Percentiles rank a stretch among this genome's conserved stretches.
phyloP scores from a whole-genome alignment of 371 early-diverging fungal species.

The Haplosporangium sp. region DNA sequence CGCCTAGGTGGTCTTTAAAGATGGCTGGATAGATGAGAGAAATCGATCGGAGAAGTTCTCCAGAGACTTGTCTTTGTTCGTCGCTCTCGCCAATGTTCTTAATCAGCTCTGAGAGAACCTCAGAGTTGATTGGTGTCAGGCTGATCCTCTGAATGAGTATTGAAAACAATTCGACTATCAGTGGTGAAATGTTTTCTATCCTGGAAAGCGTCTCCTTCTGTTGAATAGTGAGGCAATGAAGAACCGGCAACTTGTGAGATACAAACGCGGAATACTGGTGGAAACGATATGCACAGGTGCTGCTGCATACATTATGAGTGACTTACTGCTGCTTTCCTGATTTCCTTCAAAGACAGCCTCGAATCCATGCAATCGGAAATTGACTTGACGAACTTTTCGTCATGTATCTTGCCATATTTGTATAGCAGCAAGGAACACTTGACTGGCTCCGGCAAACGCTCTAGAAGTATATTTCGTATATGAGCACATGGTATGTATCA shows the following conservation, averaged over 20 bases:
- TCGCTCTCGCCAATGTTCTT: constrained; percentile 54
- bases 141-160: constrained; percentile 78
- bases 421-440: constrained; percentile 31
- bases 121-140: constrained; percentile 70
- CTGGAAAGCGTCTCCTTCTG: constrained; percentile 75
- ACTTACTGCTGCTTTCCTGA: constrained; percentile 54
- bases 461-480: constrained; percentile 11
- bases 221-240: neutral
- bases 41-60: constrained; percentile 60
- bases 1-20: constrained; percentile 49
- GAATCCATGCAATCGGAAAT: constrained; percentile 36
- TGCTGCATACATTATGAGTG: too few species aligned
- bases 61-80: constrained; percentile 53
- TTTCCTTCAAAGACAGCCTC: constrained; percentile 57
- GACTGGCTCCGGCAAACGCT: constrained; percentile 38
- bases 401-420: constrained; percentile 37
- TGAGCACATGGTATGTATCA: neutral
- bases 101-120: constrained; percentile 68
- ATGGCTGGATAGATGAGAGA: constrained; percentile 50
- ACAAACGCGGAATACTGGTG: too few species aligned
- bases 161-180: constrained; percentile 73
- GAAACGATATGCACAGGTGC: too few species aligned
- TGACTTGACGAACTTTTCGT: constrained; percentile 14
- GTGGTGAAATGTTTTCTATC: constrained; percentile 70
- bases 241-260: neutral